These are phyloP conservation scores for Oryza meridionalis DNA, from an alignment of 176 grass and related monocot species.

Conservation along the genomic window DNA sequence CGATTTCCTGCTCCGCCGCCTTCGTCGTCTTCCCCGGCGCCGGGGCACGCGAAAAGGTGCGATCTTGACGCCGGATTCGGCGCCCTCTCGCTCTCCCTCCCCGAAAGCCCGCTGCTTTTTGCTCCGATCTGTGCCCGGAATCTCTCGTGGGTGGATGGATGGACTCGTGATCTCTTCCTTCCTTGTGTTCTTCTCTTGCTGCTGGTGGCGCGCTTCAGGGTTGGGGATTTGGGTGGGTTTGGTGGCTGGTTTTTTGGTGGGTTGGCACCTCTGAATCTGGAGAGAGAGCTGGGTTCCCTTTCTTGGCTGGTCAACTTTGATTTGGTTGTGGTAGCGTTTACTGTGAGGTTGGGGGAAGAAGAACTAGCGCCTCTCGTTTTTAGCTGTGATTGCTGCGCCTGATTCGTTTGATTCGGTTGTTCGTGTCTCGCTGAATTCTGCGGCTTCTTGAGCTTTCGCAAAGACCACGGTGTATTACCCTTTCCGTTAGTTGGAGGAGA, in stretches of 20 bases:
- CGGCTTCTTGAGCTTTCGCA: slow-evolving; percentile 1
- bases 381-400: background rate
- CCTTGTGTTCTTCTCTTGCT: background rate
- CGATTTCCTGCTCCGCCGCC: background rate
- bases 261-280: slow-evolving; percentile 36
- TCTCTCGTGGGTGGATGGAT: background rate
- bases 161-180: slow-evolving; percentile 1
- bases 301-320: background rate
- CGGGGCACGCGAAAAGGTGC: slow-evolving; percentile 37
- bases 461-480: background rate
- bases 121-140: slow-evolving; percentile 25
- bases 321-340: background rate
- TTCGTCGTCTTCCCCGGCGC: background rate
- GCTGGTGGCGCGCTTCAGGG: too few relatives aligned
- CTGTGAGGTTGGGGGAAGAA: background rate
- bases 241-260: background rate
- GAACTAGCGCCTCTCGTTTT: background rate
- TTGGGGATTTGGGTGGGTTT: background rate
- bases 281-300: background rate
- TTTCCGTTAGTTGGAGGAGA: background rate
- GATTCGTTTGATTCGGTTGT: background rate
- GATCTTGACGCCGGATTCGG: slow-evolving; percentile 29
- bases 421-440: background rate
- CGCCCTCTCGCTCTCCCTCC: background rate
- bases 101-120: background rate